Conservation (phyloP, 352 stramenopile species). For the Hyaloperonospora brassicae region DNA sequence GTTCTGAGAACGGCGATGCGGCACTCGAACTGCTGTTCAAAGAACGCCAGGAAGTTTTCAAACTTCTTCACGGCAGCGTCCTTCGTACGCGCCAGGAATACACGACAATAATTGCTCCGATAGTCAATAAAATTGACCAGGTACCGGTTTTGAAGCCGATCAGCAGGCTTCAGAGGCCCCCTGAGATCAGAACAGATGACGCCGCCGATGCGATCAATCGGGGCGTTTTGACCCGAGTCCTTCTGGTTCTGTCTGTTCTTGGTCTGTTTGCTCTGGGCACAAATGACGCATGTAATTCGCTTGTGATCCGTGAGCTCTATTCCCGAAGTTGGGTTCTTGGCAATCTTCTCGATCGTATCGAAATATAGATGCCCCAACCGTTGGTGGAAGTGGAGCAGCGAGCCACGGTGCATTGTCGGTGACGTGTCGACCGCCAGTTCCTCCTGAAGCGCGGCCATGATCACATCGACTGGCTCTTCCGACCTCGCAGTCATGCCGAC, state of each 20-base stretch:
- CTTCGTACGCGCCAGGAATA: slow-evolving; percentile 5
- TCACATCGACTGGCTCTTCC: neutral
- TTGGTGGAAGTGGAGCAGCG: neutral
- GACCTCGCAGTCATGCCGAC: neutral
- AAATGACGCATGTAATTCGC: neutral
- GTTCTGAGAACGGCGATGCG: neutral
- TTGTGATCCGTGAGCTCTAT: neutral
- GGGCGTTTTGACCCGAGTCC: neutral
- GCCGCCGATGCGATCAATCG: neutral
- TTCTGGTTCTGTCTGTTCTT: neutral
- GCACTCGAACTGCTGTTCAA: neutral
- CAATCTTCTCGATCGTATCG: slow-evolving; percentile 1
- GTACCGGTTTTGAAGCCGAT: no score
- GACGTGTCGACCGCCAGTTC: no score
- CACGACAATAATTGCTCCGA: slow-evolving; percentile 5
- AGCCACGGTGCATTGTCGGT: no score
- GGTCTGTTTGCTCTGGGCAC: neutral
- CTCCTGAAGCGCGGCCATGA: neutral
- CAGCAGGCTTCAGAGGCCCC: neutral
- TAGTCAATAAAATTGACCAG: slow-evolving; percentile 12
- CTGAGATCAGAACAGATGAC: neutral
- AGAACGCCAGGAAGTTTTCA: neutral
- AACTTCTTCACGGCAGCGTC: slow-evolving; percentile 3
- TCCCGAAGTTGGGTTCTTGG: neutral
- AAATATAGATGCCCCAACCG: neutral